Evolutionary conservation across 2,329 filamentous ascomycete genomes (phyloP).

Genomic region (Monosporascus ibericus): DNA sequence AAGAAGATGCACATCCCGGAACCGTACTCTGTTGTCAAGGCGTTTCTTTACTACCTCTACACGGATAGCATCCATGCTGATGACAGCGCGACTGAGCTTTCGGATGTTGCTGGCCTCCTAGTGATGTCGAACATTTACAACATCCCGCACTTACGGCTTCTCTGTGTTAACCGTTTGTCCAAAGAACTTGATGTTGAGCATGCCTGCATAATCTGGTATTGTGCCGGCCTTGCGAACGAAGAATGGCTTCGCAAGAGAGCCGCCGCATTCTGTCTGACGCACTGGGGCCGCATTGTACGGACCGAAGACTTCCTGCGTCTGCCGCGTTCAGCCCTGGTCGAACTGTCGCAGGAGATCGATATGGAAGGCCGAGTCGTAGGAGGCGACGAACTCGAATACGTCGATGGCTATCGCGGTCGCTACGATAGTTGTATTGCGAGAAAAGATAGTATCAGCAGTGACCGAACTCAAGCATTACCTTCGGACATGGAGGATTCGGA

Average conservation of each 20-base stretch:
- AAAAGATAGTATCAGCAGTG: constrained; percentile 57
- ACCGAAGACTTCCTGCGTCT: constrained; percentile 81
- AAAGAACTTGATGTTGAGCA: constrained; percentile 92
- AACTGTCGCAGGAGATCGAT: constrained; percentile 89
- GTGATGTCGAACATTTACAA: constrained; percentile 99
- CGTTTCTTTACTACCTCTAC: constrained; percentile 94
- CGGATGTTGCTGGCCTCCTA: constrained; percentile 86
- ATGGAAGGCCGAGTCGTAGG: constrained; percentile 86
- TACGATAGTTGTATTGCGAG: constrained; percentile 37
- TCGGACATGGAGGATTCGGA: constrained; percentile 56
- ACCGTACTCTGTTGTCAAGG: constrained; percentile 86
- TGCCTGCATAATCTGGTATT: constrained; percentile 94
- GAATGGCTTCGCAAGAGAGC: constrained; percentile 90
- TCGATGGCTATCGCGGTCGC: constrained; percentile 43
- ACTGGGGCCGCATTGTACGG: constrained; percentile 92
- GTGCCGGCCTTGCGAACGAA: constrained; percentile 81
- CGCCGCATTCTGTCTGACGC: constrained; percentile 80
- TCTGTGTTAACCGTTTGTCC: constrained; percentile 85
- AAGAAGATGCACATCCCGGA: constrained; percentile 98
- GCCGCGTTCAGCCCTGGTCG: constrained; percentile 73
- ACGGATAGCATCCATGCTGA: constrained; percentile 80
- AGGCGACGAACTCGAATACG: constrained; percentile 71
- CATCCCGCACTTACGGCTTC: constrained; percentile 82
- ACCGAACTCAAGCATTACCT: constrained; percentile 50
- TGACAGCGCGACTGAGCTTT: constrained; percentile 69